Conservation (phyloP, 352 stramenopile genomes). For the Phytophthora meadii region DNA sequence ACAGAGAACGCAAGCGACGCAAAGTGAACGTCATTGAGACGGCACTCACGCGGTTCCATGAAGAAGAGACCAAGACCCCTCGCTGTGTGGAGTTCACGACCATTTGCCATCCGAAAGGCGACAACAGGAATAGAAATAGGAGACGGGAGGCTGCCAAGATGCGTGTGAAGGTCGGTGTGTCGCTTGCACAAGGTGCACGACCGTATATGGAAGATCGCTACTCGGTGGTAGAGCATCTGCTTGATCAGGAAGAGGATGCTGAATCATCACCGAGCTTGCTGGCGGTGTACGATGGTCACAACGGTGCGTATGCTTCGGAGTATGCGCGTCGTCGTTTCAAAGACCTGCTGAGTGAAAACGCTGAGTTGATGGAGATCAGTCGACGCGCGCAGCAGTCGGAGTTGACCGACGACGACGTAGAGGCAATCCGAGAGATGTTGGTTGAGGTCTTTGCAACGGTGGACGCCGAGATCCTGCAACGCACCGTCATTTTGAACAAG, state of each 20-base stretch:
- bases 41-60: conserved; percentile 63
- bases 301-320: conserved; percentile 73
- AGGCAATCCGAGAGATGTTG: conserved; percentile 56
- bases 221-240: conserved; percentile 65
- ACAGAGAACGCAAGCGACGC: conserved; percentile 59
- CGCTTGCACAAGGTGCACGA: conserved; percentile 65
- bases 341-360: conserved; percentile 58
- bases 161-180: conserved; percentile 57
- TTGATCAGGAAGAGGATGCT: conserved; percentile 51
- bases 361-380: conserved; percentile 58
- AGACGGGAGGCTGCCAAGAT: conserved; percentile 36
- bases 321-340: conserved; percentile 65
- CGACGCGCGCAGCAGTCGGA: conserved; percentile 37
- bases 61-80: conserved; percentile 34
- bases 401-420: conserved; percentile 56
- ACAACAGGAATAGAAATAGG: conserved; percentile 22
- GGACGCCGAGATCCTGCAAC: conserved; percentile 76
- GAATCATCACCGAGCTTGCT: conserved; percentile 62
- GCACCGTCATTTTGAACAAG: conserved; percentile 73
- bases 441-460: conserved; percentile 64
- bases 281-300: conserved; percentile 81
- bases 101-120: conserved; percentile 35
- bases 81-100: conserved; percentile 65
- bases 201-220: conserved; percentile 86
- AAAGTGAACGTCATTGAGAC: conserved; percentile 70